These are phyloP conservation scores for Torulaspora maleeae DNA, from an alignment of 805 yeast species.

Conservation along the genomic window DNA sequence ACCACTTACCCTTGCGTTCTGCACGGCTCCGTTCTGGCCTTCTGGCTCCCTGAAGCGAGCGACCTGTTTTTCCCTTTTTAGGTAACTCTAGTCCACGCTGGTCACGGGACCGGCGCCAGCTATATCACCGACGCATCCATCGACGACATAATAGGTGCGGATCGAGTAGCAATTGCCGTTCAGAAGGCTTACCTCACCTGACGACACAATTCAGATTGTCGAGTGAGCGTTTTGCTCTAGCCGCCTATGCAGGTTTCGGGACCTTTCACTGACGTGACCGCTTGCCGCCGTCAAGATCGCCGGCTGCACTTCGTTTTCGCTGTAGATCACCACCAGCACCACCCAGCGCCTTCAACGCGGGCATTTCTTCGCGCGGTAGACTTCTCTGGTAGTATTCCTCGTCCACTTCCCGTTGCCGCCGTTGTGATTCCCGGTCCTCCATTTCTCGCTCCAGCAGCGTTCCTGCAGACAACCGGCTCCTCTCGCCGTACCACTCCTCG, in stretches of 20 bases:
- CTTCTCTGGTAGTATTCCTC: slow-evolving; percentile 11
- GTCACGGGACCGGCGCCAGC: too few relatives aligned
- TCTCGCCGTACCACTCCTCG: slow-evolving; percentile 12
- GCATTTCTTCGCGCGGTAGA: slow-evolving; percentile 8
- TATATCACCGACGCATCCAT: too few relatives aligned
- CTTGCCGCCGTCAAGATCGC: background rate
- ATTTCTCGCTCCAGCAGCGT: slow-evolving; percentile 1
- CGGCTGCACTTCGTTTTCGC: slow-evolving; percentile 1
- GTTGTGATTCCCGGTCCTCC: slow-evolving; percentile 1
- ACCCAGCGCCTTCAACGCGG: slow-evolving; percentile 5
- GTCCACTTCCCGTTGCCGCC: slow-evolving; percentile 7
- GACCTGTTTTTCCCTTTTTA: too few relatives aligned
- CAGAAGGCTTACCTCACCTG: too few relatives aligned
- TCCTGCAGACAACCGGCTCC: background rate
- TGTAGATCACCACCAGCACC: background rate
- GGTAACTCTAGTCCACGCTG: too few relatives aligned
- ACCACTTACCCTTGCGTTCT: too few relatives aligned
- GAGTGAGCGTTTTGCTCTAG: background rate
- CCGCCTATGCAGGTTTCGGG: background rate
- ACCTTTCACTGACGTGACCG: background rate
- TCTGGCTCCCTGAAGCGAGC: too few relatives aligned
- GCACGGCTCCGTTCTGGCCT: too few relatives aligned
- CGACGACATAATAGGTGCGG: too few relatives aligned
- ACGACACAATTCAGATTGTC: too few relatives aligned
- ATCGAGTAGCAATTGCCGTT: too few relatives aligned